These are phyloP conservation scores for Magnusiomyces sp. DNA, from an alignment of 1,139 yeast genomes.

Conservation along the genomic window DNA sequence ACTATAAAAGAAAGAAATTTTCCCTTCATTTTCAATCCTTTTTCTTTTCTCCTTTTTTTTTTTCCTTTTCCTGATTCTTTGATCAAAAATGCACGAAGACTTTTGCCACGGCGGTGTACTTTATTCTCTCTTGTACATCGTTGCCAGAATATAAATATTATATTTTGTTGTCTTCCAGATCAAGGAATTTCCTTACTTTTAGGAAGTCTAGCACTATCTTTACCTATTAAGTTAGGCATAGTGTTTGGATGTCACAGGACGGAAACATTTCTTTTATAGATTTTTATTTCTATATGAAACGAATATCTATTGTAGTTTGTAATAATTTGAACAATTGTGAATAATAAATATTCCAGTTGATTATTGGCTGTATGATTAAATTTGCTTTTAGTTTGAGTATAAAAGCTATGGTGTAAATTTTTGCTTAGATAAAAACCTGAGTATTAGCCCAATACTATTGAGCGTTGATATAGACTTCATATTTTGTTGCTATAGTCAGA, in stretches of 20 bases:
- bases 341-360: no score
- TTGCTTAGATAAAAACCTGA: no score
- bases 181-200: constrained; percentile 29
- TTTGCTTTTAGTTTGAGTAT: no score
- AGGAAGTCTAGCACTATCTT: constrained; percentile 33
- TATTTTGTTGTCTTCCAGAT: constrained; percentile 30
- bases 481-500: no score
- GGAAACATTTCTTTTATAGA: constrained; percentile 26
- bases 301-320: no score
- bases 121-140: constrained; percentile 26
- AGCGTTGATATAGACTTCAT: no score
- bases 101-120: constrained; percentile 33
- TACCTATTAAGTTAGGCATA: constrained; percentile 29
- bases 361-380: no score
- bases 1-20: constrained; percentile 8
- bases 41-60: constrained; percentile 19
- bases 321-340: no score
- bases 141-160: constrained; percentile 30
- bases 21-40: constrained; percentile 2
- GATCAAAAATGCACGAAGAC: constrained; percentile 31
- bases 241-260: constrained; percentile 34
- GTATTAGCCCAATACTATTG: no score
- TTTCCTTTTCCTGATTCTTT: constrained; percentile 20
- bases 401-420: no score
- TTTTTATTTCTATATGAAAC: background rate